Base-by-base conservation (phyloP, 306 rosid species). In the Rosa lucieae region DNA sequence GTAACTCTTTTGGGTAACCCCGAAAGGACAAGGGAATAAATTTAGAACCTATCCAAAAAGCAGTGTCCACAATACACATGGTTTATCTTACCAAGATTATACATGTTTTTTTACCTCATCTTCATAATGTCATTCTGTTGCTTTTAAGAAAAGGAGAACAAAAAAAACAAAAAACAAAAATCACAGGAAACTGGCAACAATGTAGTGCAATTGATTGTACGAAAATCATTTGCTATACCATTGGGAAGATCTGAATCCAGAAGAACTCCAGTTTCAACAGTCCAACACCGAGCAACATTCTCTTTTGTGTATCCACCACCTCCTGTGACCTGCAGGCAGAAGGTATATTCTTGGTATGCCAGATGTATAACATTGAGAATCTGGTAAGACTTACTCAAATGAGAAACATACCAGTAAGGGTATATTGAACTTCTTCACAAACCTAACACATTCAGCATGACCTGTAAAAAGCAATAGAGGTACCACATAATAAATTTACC, bases 271-370 rank as follows among this genome's bases (percentile, higher is more conserved):
- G 99, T 95, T 90, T 95, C 99, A 72, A 95, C 82, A 0, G 98
- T 82, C 99, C 99, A 95, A 84, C 99, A 95, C 48, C 99, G 90
- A 85, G 99, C 99, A 80, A 95, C 99, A 85, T 95, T 95, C 84
- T 95, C 99, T 89, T 95, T 95, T 9, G 98, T 95, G 85, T 95
- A 95, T 72, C 99, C 99, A 63, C 99, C 99, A 40, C 99, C 99
- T 77, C 99, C 99, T 81, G 97, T 93, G 80, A 95, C 98, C 99
- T 92, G 83, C 74, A 80, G 68, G 76, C 29, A 21, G 44, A 83
- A 85, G 78, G 77, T 73, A 70, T 73, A 40, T 67, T 65, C 68
- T 20, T 39, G 2, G 48, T 84, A 79, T 72, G 72, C 80, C 73
- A 73, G 71, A 79, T 52, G 63, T 79, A 62, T 15, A 67, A 67